Evolutionary conservation across 2,329 filamentous ascomycete species (phyloP).

Genomic region (Berkeleyomyces basicola): DNA sequence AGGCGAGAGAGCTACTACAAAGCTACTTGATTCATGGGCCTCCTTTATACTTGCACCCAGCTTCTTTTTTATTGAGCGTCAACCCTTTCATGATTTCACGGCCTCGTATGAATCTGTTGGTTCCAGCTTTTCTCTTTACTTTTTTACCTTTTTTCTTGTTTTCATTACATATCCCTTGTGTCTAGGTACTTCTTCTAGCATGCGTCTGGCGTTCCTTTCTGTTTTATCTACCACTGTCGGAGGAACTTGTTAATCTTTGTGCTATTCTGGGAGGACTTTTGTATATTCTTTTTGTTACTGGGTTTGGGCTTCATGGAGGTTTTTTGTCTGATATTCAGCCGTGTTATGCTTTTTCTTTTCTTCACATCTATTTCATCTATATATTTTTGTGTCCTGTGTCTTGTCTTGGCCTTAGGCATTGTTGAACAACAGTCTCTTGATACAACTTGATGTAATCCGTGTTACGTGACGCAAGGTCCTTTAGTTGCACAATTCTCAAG

Average conservation of each 20-base stretch:
- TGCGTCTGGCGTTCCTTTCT: slow-evolving; percentile 2
- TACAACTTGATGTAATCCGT: neutral
- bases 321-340: neutral
- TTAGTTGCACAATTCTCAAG: neutral
- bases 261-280: neutral
- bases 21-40: neutral
- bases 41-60: neutral
- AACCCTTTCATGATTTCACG: neutral
- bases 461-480: neutral
- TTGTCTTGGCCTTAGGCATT: neutral
- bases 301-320: neutral
- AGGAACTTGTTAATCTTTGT: neutral
- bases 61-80: neutral
- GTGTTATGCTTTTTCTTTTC: neutral
- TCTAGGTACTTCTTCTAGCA: neutral
- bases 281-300: neutral
- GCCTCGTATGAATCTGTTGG: neutral
- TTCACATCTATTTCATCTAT: too few relatives aligned
- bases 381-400: too few relatives aligned
- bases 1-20: neutral
- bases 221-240: neutral
- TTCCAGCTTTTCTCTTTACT: neutral
- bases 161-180: neutral
- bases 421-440: neutral
- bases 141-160: neutral